Conservation (phyloP, 2,329 filamentous ascomycete species). For the Arachnomyces sp. region DNA sequence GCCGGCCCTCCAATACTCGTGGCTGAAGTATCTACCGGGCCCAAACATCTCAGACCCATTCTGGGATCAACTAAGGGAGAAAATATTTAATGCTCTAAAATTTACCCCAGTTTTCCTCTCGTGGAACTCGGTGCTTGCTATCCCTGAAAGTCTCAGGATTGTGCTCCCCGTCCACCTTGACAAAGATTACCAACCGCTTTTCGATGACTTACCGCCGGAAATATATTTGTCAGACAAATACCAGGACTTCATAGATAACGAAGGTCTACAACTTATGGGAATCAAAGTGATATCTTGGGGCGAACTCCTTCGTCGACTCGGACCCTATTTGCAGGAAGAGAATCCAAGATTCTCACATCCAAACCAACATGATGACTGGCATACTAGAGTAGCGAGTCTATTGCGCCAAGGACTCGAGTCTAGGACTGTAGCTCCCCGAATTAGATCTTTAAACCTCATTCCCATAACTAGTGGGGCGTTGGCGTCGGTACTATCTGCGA, state of each 20-base stretch:
- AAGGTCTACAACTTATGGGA: not conserved
- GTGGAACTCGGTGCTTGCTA: too few species aligned
- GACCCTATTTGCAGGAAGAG: too few species aligned
- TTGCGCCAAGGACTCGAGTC: not conserved
- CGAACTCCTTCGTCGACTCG: not conserved
- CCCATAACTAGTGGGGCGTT: not conserved
- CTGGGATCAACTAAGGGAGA: not conserved
- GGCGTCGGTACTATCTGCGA: not conserved
- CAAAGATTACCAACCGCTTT: not conserved
- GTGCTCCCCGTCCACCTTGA: not conserved
- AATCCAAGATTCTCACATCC: too few species aligned
- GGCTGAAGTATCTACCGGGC: slow-evolving; percentile 40
- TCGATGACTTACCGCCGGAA: slow-evolving; percentile 1
- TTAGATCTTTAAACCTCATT: not conserved
- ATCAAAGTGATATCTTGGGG: too few species aligned
- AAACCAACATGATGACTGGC: not conserved
- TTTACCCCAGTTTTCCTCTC: too few species aligned
- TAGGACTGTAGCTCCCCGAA: not conserved
- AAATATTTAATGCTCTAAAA: too few species aligned
- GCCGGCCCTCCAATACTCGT: slow-evolving; percentile 31
- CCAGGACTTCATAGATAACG: too few species aligned
- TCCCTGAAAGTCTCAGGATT: not conserved
- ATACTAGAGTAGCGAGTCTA: not conserved
- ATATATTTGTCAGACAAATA: not conserved
- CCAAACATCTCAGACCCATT: not conserved